Conservation (phyloP, 805 yeast species). For the Myxozyma nipponensis region DNA sequence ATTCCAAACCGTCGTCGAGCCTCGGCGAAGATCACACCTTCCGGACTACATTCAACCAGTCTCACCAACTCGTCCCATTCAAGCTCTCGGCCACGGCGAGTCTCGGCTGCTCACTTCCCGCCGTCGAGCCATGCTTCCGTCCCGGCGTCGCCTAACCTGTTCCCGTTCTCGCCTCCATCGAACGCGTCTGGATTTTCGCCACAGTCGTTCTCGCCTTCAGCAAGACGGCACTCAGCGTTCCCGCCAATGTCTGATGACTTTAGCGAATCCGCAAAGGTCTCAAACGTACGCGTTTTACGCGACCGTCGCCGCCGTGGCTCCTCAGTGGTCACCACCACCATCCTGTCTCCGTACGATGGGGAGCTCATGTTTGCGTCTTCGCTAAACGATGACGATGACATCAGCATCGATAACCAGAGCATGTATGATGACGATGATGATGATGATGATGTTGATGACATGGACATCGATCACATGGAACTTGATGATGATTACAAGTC, state of each 20-base stretch:
- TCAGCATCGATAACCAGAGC: not conserved
- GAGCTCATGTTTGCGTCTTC: slow-evolving; percentile 26
- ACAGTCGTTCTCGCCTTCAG: not conserved
- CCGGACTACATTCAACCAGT: no score
- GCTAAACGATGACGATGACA: slow-evolving; percentile 13
- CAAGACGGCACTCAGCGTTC: not conserved
- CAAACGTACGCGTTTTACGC: slow-evolving; percentile 20
- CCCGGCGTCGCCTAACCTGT: slow-evolving; percentile 25
- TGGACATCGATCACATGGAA: slow-evolving; percentile 14
- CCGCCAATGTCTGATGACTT: slow-evolving; percentile 1
- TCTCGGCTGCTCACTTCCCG: no score
- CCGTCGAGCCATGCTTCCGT: slow-evolving; percentile 3
- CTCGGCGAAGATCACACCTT: no score
- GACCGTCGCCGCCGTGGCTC: slow-evolving; percentile 23
- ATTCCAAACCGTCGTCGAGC: no score
- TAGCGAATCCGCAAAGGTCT: not conserved
- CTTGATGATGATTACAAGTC: slow-evolving; percentile 30
- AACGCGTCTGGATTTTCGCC: not conserved
- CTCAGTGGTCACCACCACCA: slow-evolving; percentile 25
- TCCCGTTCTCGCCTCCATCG: slow-evolving; percentile 25
- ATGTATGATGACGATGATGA: slow-evolving; percentile 10
- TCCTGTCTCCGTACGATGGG: slow-evolving; percentile 25
- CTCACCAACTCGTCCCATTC: no score
- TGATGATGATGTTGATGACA: slow-evolving; percentile 12
- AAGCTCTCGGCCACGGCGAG: no score